phyloP scores from a whole-genome alignment of 2,329 filamentous ascomycete species.

The Colletotrichum melonis region DNA sequence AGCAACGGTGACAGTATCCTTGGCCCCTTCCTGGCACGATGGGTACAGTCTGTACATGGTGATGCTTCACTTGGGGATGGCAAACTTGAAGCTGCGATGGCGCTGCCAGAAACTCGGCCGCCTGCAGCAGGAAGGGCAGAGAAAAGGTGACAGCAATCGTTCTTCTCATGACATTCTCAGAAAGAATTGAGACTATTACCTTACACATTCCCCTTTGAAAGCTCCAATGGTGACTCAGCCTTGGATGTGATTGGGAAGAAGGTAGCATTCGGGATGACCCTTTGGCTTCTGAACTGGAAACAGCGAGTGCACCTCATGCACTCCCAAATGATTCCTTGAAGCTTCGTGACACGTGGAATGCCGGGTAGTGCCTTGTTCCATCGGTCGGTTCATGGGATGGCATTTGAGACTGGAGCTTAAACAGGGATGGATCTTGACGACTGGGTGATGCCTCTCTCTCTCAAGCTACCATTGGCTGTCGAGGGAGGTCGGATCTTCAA shows the following conservation, averaged over 20 bases:
- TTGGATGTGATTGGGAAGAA: not conserved
- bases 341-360: not conserved
- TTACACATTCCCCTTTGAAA: not conserved
- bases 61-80: not conserved
- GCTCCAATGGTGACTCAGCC: not conserved
- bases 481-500: not conserved
- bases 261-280: not conserved
- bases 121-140: not conserved
- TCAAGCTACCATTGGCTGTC: not conserved
- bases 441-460: not conserved
- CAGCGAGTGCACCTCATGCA: no score
- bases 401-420: not conserved
- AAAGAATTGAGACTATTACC: not conserved
- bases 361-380: not conserved
- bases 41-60: not conserved
- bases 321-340: not conserved
- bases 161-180: not conserved
- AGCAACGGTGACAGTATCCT: not conserved
- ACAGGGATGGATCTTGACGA: conserved; percentile 2
- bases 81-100: not conserved
- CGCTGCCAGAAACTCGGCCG: no score
- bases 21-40: not conserved
- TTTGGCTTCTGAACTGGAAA: not conserved
- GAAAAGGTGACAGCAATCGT: not conserved
- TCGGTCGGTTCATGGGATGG: not conserved